Evolutionary conservation across 345 rosid species (phyloP).

Genomic region (Populus alba): DNA sequence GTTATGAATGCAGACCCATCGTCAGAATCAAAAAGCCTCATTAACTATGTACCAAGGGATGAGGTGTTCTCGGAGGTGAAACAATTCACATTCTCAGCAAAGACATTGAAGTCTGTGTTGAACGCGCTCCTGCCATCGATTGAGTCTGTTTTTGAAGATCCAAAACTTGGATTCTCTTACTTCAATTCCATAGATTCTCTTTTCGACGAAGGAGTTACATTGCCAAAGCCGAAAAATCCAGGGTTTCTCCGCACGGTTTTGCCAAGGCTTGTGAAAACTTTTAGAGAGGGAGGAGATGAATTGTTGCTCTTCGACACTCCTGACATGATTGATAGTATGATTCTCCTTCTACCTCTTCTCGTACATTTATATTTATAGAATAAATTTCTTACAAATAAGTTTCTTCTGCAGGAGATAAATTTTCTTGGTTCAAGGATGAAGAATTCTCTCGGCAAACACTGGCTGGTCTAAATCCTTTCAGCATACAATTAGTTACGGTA

Average conservation of each 20-base stretch:
- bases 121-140: slow-evolving; percentile 11
- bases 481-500: slow-evolving; percentile 54
- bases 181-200: slow-evolving; percentile 15
- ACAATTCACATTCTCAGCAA: slow-evolving; percentile 12
- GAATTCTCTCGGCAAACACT: slow-evolving; percentile 76
- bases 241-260: neutral
- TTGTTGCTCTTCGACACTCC: slow-evolving; percentile 13
- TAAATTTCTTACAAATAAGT: neutral
- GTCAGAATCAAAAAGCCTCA: slow-evolving; percentile 24
- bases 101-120: slow-evolving; percentile 9
- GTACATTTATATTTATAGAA: neutral
- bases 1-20: slow-evolving; percentile 23
- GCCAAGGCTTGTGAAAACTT: slow-evolving; percentile 7
- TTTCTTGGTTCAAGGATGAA: slow-evolving; percentile 44
- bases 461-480: slow-evolving; percentile 69
- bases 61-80: slow-evolving; percentile 30
- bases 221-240: slow-evolving; percentile 3
- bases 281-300: neutral
- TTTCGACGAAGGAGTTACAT: slow-evolving; percentile 4
- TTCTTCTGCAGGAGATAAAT: slow-evolving; percentile 16
- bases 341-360: neutral
- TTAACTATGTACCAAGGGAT: slow-evolving; percentile 33
- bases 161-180: slow-evolving; percentile 5
- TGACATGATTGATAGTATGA: slow-evolving; percentile 11
- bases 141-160: slow-evolving; percentile 3